These are phyloP conservation scores for Eleusine indica DNA, from an alignment of 176 grass and related monocot genomes.

Conservation along the genomic window DNA sequence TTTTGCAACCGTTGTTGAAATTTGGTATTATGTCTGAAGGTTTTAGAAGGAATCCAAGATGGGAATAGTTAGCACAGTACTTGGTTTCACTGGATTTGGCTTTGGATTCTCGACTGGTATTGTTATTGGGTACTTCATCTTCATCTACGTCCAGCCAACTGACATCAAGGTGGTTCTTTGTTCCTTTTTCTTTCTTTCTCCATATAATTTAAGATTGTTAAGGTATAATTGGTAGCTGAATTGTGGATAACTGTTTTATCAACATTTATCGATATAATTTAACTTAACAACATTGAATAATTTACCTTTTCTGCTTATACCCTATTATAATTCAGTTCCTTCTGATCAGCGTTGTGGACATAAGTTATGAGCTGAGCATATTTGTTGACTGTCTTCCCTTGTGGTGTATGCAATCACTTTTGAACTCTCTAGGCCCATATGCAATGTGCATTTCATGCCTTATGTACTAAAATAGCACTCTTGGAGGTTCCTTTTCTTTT, in stretches of 20 bases:
- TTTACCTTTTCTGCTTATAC: background rate
- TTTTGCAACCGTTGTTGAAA: conserved; percentile 30
- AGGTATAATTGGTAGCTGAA: background rate
- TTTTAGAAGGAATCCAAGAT: conserved; percentile 49
- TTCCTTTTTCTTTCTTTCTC: conserved; percentile 16
- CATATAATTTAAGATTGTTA: conserved; percentile 20
- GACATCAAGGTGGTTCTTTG: conserved; percentile 76
- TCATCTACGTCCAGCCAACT: conserved; percentile 78
- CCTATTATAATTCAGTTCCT: conserved; percentile 5
- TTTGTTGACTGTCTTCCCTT: background rate
- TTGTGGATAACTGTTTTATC: conserved; percentile 7
- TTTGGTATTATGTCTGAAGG: conserved; percentile 26
- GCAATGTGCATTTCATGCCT: background rate
- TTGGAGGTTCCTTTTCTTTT: background rate
- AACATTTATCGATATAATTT: background rate
- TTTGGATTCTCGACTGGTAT: conserved; percentile 71
- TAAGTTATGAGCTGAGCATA: background rate
- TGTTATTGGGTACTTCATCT: conserved; percentile 79
- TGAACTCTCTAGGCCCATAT: background rate
- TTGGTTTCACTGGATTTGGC: conserved; percentile 88
- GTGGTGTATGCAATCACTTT: background rate
- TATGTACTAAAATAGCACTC: conserved; percentile 15
- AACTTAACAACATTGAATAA: background rate
- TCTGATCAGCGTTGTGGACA: background rate
- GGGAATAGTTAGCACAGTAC: conserved; percentile 76